Evolutionary conservation across 805 yeast genomes (phyloP).

Genomic region (Zygosaccharomyces gambellarensis): DNA sequence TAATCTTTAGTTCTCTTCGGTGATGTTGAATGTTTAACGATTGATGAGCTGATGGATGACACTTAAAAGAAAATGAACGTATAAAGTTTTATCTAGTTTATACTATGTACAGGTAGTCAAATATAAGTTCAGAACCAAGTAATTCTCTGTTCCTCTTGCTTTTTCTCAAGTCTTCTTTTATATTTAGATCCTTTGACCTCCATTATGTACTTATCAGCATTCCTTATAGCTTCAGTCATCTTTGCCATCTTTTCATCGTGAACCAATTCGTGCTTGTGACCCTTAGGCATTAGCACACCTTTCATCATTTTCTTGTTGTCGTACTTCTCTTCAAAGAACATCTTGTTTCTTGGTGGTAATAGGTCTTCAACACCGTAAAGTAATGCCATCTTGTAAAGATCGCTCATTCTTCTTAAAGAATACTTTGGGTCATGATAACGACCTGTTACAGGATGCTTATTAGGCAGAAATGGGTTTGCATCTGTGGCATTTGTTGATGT

Average conservation of each 20-base stretch:
- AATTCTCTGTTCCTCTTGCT: slow-evolving; percentile 25
- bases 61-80: neutral
- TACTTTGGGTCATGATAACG: slow-evolving; percentile 70
- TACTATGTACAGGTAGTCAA: slow-evolving; percentile 9
- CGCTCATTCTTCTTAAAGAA: slow-evolving; percentile 78
- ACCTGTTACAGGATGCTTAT: slow-evolving; percentile 78
- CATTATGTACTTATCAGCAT: slow-evolving; percentile 61
- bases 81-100: neutral
- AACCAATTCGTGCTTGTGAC: slow-evolving; percentile 72
- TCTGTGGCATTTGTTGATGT: slow-evolving; percentile 59
- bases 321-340: slow-evolving; percentile 75
- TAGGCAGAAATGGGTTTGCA: slow-evolving; percentile 84
- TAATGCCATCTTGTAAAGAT: slow-evolving; percentile 74
- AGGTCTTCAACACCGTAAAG: slow-evolving; percentile 75
- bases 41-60: neutral
- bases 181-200: slow-evolving; percentile 57
- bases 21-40: neutral
- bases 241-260: slow-evolving; percentile 53
- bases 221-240: slow-evolving; percentile 60
- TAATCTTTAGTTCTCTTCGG: slow-evolving; percentile 1
- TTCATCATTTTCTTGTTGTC: slow-evolving; percentile 62
- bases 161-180: slow-evolving; percentile 41
- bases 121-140: slow-evolving; percentile 15
- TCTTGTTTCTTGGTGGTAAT: slow-evolving; percentile 56
- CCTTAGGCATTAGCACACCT: slow-evolving; percentile 76